phyloP scores from a whole-genome alignment of 2,329 filamentous ascomycete species.

The Cytospora piceicola region DNA sequence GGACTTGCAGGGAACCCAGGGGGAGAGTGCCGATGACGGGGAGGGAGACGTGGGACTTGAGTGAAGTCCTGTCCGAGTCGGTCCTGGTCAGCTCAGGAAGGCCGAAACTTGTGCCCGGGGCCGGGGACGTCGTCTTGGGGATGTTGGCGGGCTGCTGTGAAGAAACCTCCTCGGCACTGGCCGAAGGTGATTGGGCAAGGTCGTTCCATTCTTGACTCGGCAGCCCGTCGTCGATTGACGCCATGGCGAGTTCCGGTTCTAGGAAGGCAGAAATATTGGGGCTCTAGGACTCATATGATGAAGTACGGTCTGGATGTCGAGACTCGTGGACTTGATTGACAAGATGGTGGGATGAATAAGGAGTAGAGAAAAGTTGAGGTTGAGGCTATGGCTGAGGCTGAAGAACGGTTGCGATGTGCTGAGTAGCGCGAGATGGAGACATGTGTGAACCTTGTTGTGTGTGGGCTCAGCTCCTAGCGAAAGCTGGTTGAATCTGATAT shows the following conservation, averaged over 20 bases:
- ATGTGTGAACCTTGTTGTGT: neutral
- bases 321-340: neutral
- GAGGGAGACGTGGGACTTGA: slow-evolving; percentile 43
- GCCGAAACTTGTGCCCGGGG: slow-evolving; percentile 21
- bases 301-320: neutral
- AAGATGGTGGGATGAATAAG: neutral
- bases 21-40: slow-evolving; percentile 46
- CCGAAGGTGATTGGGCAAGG: slow-evolving; percentile 7
- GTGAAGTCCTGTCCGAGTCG: slow-evolving; percentile 38
- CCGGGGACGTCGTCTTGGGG: slow-evolving; percentile 2
- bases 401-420: neutral
- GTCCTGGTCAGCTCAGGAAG: slow-evolving; percentile 42
- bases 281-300: neutral
- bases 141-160: slow-evolving; percentile 2
- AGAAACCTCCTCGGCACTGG: slow-evolving; percentile 8
- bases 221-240: slow-evolving; percentile 12
- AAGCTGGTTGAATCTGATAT: neutral
- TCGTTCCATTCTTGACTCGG: slow-evolving; percentile 14
- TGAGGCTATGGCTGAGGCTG: no score
- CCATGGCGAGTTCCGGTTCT: slow-evolving; percentile 4
- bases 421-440: neutral
- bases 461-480: slow-evolving; percentile 1
- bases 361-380: no score
- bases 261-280: neutral
- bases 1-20: slow-evolving; percentile 48